Percentiles rank a stretch among this genome's conserved stretches.
phyloP scores from a whole-genome alignment of 495 filamentous ascomycete species.

The Neurospora sp. region DNA sequence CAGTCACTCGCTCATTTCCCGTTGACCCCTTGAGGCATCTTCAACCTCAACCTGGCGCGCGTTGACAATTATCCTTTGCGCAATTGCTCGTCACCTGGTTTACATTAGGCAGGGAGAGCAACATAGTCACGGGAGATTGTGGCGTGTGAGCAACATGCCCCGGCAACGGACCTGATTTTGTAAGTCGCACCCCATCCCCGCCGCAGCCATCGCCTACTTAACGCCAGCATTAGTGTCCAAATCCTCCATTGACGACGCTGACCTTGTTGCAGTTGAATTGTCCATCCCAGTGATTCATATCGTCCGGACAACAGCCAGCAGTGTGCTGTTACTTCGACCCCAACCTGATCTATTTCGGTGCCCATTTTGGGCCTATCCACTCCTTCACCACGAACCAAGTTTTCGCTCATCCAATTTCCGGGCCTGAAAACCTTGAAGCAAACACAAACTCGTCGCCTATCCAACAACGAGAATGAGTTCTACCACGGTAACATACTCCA shows the following conservation, averaged over 20 bases:
- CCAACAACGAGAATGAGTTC: constrained; percentile 5
- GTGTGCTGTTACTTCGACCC: neutral
- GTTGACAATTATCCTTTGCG: neutral
- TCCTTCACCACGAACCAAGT: neutral
- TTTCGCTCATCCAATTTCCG: neutral
- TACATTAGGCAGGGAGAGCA: neutral
- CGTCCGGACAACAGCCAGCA: neutral
- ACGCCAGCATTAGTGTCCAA: neutral
- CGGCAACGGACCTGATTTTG: neutral
- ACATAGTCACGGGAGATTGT: neutral
- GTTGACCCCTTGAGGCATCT: neutral
- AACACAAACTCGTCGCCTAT: neutral
- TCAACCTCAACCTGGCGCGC: neutral
- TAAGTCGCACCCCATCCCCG: neutral
- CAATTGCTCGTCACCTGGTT: neutral
- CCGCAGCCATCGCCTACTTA: neutral
- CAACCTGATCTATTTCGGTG: neutral
- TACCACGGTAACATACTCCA: constrained; percentile 2
- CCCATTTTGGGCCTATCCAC: neutral
- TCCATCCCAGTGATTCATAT: neutral
- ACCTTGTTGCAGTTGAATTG: neutral
- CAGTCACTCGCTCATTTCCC: neutral
- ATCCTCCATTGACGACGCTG: neutral
- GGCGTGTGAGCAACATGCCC: neutral
- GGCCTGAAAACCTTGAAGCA: neutral